Evolutionary conservation across 176 grass and related monocot species (phyloP).

Genomic region (Carex littledalei): DNA sequence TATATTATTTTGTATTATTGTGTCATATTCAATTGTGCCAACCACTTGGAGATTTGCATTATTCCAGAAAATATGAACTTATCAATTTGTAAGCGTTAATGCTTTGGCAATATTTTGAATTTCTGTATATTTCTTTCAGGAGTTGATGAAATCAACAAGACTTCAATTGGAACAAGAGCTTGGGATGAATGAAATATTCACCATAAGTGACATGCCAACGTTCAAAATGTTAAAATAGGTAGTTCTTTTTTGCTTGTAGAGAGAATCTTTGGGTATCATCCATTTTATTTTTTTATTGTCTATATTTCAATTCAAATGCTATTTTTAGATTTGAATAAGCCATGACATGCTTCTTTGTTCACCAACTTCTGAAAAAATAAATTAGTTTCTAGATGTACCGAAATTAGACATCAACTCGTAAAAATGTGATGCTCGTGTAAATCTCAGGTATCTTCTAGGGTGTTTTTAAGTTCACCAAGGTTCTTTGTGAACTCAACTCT

Average conservation of each 20-base stretch:
- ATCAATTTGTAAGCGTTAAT: neutral
- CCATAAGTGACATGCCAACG: slow-evolving; percentile 49
- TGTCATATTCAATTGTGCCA: neutral
- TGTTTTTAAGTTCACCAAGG: no score
- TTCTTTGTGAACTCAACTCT: no score
- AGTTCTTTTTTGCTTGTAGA: slow-evolving; percentile 17
- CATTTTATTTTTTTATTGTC: neutral
- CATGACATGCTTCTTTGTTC: neutral
- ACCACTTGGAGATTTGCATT: neutral
- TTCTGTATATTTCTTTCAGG: slow-evolving; percentile 41
- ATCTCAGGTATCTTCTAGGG: neutral
- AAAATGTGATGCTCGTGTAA: slow-evolving; percentile 9
- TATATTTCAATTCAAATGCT: neutral
- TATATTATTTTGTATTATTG: neutral
- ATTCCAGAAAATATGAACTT: slow-evolving; percentile 18
- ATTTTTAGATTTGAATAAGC: neutral
- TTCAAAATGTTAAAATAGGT: slow-evolving; percentile 49
- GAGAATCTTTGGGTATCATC: neutral
- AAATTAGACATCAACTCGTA: neutral
- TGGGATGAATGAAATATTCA: slow-evolving; percentile 32
- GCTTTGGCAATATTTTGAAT: neutral
- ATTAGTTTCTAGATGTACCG: neutral
- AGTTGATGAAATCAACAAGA: slow-evolving; percentile 61
- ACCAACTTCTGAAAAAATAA: neutral
- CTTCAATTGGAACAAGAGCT: slow-evolving; percentile 68